Evolutionary conservation across 2,329 filamentous ascomycete species (phyloP), one percentile per base, ranked within the genome.

Genomic region (Fusarium hainanense): DNA sequence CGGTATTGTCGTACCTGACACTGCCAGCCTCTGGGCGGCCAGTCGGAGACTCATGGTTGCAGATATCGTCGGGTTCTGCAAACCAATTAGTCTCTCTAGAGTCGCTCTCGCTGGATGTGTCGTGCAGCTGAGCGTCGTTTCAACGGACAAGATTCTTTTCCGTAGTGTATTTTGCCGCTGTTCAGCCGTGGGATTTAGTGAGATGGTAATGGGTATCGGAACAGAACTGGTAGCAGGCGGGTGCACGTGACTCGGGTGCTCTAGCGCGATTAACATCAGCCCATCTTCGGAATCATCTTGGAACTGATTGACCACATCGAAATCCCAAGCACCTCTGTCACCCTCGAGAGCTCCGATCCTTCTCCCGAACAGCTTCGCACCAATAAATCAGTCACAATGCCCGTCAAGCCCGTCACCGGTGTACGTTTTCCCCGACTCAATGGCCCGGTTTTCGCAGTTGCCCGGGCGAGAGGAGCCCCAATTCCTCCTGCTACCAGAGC

Each of bases 41-140:
- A 89, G 81, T 79, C 87, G 86, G 74, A 91, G 80, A 81, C 85
- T 92, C 91, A 93, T 93, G 77, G 71, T 76, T 49, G 69, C 67
- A 70, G 63, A 63, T 69, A 43, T 60, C 58, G 49, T 70, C 50
- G 54, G 52, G 54, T 37, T 66, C 62, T 68, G 66, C 63, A 70
- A 69, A 67, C 61, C 67, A 69, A 69, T 64, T 68, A 63, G 57
- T 71, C 58, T 70, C 68, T 64, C 41, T 57, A 42, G 30, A 56
- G 49, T 71, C 63, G 52, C 51, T 67, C 66, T 61, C 61, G 63
- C 58, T 30, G 49, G 51, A 64, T 56, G 58, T 66, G 51, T 71
- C 64, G 42, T 66, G 50, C 66, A 61, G 46, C 48, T 46, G 37
- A 56, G 23, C 23, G 58, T 56, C 49, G 42, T 54, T 56, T 56